Conservation (phyloP, 2,329 filamentous ascomycete genomes). For the Intubia oerlemansii region DNA sequence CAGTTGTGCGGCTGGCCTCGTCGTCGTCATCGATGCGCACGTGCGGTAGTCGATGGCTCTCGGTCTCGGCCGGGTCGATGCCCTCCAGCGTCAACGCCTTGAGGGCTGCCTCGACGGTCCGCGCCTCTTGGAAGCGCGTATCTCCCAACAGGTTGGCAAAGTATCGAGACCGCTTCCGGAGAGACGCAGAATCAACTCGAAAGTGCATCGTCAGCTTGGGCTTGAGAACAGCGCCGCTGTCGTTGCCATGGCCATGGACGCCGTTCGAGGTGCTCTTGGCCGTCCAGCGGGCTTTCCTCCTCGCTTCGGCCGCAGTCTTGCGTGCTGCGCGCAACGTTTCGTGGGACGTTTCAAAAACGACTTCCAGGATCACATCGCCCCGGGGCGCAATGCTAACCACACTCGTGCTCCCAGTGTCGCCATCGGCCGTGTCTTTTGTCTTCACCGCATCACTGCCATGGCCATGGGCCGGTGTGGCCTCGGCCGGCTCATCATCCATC, state of each 20-base stretch:
- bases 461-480: constrained; percentile 3
- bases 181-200: constrained; percentile 32
- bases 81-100: constrained; percentile 24
- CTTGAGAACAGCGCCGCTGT: constrained; percentile 9
- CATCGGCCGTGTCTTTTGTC: not conserved
- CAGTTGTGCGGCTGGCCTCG: constrained; percentile 37
- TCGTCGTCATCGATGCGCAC: constrained; percentile 47
- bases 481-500: constrained; percentile 10
- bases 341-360: no score
- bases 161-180: constrained; percentile 44
- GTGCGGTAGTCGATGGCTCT: constrained; percentile 32
- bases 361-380: constrained; percentile 45
- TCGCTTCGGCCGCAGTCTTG: no score
- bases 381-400: constrained; percentile 26
- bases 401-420: not conserved
- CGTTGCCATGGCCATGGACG: constrained; percentile 6
- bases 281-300: constrained; percentile 25
- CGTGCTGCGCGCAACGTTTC: no score
- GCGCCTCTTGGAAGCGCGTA: constrained; percentile 40
- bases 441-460: constrained; percentile 4
- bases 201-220: constrained; percentile 25
- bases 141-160: constrained; percentile 46
- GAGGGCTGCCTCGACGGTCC: constrained; percentile 28
- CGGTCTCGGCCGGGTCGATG: constrained; percentile 24
- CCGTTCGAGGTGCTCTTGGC: constrained; percentile 18